Evolutionary conservation across 225 moss, liverwort and hornwort species (phyloP).

Genomic region (Bryum argenteum): DNA sequence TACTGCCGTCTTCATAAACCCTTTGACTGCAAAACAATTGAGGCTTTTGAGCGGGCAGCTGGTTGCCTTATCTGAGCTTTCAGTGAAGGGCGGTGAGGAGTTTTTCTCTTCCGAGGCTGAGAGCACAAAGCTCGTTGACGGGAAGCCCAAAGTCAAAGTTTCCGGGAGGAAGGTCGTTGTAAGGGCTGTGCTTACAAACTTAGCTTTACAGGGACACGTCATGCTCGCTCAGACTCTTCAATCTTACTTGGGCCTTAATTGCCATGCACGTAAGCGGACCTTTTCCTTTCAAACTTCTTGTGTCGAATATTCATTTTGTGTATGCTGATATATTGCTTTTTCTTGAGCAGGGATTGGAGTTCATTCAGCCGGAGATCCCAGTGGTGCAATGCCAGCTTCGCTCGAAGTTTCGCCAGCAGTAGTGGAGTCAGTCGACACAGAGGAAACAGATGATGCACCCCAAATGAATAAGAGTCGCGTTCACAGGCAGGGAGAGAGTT

Average conservation of each 20-base stretch:
- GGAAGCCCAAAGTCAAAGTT: constrained; percentile 45
- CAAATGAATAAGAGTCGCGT: constrained; percentile 41
- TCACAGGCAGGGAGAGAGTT: constrained; percentile 35
- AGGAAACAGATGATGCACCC: constrained; percentile 44
- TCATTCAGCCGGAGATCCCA: constrained; percentile 45
- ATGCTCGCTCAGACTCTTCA: constrained; percentile 88
- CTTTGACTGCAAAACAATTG: constrained; percentile 54
- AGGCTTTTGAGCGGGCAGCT: constrained; percentile 72
- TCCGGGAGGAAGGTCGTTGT: constrained; percentile 69
- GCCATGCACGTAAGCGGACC: constrained; percentile 70
- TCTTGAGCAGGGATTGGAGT: constrained; percentile 67
- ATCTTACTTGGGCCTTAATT: constrained; percentile 67
- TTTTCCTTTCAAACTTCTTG: background rate
- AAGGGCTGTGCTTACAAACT: constrained; percentile 53
- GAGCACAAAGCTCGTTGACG: constrained; percentile 33
- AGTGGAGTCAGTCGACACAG: constrained; percentile 51
- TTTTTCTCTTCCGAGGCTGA: constrained; percentile 23
- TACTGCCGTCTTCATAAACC: constrained; percentile 71
- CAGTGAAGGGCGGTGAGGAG: constrained; percentile 31
- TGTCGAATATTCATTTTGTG: background rate
- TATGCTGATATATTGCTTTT: constrained; percentile 7
- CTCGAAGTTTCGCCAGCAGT: constrained; percentile 67
- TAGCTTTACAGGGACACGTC: constrained; percentile 72
- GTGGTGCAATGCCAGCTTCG: constrained; percentile 33
- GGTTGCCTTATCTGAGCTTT: constrained; percentile 62